A percentile compares a stretch with the other conserved stretches of the same genome.
phyloP scores from a whole-genome alignment of 2,329 filamentous ascomycete genomes.

The Dendrostoma leiphaemia region DNA sequence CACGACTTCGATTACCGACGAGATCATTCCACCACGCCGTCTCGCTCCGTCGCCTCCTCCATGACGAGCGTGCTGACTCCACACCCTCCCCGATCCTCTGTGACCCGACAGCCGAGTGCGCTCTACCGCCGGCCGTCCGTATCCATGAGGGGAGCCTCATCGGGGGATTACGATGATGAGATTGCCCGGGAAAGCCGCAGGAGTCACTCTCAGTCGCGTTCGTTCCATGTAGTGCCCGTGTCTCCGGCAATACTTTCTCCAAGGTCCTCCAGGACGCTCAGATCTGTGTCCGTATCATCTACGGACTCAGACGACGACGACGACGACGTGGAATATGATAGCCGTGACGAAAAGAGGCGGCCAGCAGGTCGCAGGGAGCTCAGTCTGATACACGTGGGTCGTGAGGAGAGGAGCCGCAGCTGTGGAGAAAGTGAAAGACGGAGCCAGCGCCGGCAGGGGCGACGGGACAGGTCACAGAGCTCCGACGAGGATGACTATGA shows the following conservation, averaged over 20 bases:
- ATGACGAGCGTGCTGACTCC: constrained; percentile 29
- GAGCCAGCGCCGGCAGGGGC: constrained; percentile 5
- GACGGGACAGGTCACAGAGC: not conserved
- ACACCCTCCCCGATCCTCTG: constrained; percentile 27
- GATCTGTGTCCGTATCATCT: constrained; percentile 26
- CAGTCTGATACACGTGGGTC: constrained; percentile 12
- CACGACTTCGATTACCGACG: constrained; percentile 9
- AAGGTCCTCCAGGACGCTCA: constrained; percentile 29
- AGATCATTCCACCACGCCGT: constrained; percentile 15
- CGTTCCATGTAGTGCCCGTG: constrained; percentile 27
- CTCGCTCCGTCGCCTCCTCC: constrained; percentile 23
- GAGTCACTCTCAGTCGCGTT: constrained; percentile 21
- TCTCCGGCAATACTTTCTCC: constrained; percentile 35
- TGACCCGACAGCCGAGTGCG: constrained; percentile 23
- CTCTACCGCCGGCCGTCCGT: constrained; percentile 22
- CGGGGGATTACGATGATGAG: constrained; percentile 24
- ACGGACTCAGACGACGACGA: constrained; percentile 35
- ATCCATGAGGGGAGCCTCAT: constrained; percentile 1
- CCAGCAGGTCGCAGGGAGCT: constrained; percentile 19
- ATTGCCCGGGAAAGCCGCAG: constrained; percentile 29
- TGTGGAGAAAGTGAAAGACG: constrained; percentile 11
- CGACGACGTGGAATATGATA: constrained; percentile 35
- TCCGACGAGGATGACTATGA: constrained; percentile 17
- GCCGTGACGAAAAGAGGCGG: constrained; percentile 30
- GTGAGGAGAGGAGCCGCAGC: constrained; percentile 8